phyloP scores from a whole-genome alignment of 2,329 filamentous ascomycete genomes.

The Fusarium globosum region DNA sequence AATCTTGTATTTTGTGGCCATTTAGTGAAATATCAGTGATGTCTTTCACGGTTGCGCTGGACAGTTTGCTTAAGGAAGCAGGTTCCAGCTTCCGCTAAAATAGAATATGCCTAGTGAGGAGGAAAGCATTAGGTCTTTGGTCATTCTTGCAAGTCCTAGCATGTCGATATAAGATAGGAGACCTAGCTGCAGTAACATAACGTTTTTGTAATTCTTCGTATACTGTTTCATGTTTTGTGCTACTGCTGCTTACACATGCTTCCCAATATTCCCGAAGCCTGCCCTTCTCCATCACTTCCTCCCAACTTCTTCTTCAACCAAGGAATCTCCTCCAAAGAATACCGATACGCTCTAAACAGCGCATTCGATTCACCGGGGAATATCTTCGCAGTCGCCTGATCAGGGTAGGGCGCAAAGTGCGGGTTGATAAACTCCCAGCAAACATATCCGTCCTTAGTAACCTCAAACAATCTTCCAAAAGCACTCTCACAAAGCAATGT shows the following conservation, averaged over 20 bases:
- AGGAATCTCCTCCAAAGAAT: conserved; percentile 44
- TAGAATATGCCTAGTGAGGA: not conserved
- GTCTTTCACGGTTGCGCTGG: accelerated
- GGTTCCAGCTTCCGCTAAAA: too few species aligned
- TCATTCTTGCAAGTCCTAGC: not conserved
- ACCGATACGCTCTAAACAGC: conserved; percentile 44
- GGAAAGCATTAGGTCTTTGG: not conserved
- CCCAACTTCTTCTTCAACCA: conserved; percentile 34
- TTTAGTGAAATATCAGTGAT: accelerated
- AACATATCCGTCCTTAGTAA: conserved; percentile 41
- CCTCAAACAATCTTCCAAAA: conserved; percentile 45
- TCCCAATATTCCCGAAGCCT: not conserved
- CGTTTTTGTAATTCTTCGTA: too few species aligned
- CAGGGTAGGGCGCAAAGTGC: conserved; percentile 43
- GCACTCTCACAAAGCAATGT: conserved; percentile 46
- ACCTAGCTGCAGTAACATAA: accelerated
- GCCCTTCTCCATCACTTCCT: not conserved
- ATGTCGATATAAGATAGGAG: not conserved
- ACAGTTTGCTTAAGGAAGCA: not conserved
- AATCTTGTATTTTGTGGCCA: not conserved
- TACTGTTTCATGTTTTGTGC: accelerated
- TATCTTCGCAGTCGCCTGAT: conserved; percentile 38
- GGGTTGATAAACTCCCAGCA: conserved; percentile 49
- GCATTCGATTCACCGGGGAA: conserved; percentile 48
- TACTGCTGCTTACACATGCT: conserved; percentile 3